These are phyloP conservation scores for maize (Zea mays) DNA, from an alignment of 176 grass and related monocot species.

Conservation along the genomic window Zm-B73-REFERENCE-NAM-5.0 NC_050103.1:148279501-148280000, in stretches of 20 bases:
- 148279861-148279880: background rate
- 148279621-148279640: constrained; percentile 73
- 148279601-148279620: constrained; percentile 62
- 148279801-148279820: constrained; percentile 56
- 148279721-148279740: constrained; percentile 21
- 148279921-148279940: background rate
- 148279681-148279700: constrained; percentile 76
- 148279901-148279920: background rate
- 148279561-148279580: constrained; percentile 66
- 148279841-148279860: constrained; percentile 32
- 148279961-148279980: background rate
- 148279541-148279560: constrained; percentile 73
- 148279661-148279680: constrained; percentile 66
- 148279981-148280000: background rate
- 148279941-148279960: background rate
- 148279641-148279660: constrained; percentile 75
- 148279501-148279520: constrained; percentile 68
- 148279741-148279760: constrained; percentile 74
- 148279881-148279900: background rate
- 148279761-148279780: constrained; percentile 68
- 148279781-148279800: constrained; percentile 63
- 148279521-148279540: constrained; percentile 58
- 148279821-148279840: constrained; percentile 65
- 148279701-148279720: constrained; percentile 63
- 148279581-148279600: constrained; percentile 61